phyloP scores from a whole-genome alignment of 1,139 yeast genomes.

The Candida albicans region DNA sequence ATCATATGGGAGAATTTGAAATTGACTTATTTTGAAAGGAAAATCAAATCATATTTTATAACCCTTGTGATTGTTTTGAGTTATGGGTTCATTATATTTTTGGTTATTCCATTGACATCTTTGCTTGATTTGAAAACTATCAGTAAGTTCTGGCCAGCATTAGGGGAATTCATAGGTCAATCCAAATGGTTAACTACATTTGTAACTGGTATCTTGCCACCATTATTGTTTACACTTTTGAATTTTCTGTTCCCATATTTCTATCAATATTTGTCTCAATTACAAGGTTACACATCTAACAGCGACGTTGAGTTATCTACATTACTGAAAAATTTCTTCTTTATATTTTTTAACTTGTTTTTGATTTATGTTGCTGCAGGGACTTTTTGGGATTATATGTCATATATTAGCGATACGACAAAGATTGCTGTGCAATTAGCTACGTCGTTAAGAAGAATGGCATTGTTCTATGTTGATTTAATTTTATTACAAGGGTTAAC shows the following conservation, averaged over 20 bases:
- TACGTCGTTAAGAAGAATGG: constrained; percentile 63
- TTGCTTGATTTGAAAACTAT: constrained; percentile 71
- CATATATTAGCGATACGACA: constrained; percentile 75
- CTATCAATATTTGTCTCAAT: constrained; percentile 62
- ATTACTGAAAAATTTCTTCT: constrained; percentile 74
- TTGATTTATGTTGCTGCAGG: constrained; percentile 80
- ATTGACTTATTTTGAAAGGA: constrained; percentile 53
- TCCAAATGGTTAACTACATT: constrained; percentile 70
- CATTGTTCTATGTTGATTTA: constrained; percentile 72
- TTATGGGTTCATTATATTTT: constrained; percentile 63
- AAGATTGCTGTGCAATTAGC: constrained; percentile 74
- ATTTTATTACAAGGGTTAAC: constrained; percentile 76
- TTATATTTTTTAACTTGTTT: constrained; percentile 74
- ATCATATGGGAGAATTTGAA: constrained; percentile 75
- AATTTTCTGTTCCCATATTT: constrained; percentile 69
- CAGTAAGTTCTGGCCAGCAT: constrained; percentile 68
- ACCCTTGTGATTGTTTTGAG: constrained; percentile 63
- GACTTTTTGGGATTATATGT: constrained; percentile 73
- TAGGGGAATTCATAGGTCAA: constrained; percentile 58
- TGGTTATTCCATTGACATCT: constrained; percentile 74
- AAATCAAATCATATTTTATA: constrained; percentile 57
- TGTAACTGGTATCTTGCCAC: constrained; percentile 75
- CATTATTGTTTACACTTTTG: constrained; percentile 68
- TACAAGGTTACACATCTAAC: constrained; percentile 71
- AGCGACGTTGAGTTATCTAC: constrained; percentile 76